Base-by-base conservation (phyloP, 371 early-diverging fungal species). In the Phascolomyces articulosus region DNA sequence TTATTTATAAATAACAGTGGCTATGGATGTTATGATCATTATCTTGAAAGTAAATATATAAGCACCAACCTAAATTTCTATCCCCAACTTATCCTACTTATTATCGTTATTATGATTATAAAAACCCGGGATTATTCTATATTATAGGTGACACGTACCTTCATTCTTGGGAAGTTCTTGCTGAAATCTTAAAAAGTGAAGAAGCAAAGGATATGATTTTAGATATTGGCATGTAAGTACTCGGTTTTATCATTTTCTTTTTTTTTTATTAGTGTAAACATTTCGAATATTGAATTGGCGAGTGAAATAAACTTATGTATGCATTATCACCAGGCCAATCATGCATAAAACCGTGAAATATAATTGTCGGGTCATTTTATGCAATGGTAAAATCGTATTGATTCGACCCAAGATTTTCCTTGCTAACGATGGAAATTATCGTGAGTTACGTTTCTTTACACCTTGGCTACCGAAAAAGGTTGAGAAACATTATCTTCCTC, bases 1-100 rank as follows among this genome's bases (percentile, higher is more conserved):
- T n/a, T n/a, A n/a, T n/a, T n/a, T n/a, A n/a, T n/a, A n/a, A n/a
- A n/a, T n/a, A n/a, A n/a, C 64, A 90, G 91, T 40, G 99, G 99
- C 15, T 98, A 98, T 75, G 97, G 98, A 0, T 98, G 99, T 81
- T 91, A 95, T 64, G 99, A 98, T 74, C 98, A 98, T 70, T 98
- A 96, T 77, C 74, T 93, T 34, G 98, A 98, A 86, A 86, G 94
- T 90, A 51, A 34, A 34, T 34, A n/a, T n/a, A n/a, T n/a, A 78
- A 60, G 20, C 4, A 24, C n/a, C n/a, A n/a, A n/a, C n/a, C n/a
- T n/a, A n/a, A n/a, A n/a, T n/a, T n/a, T n/a, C n/a, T n/a, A n/a
- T n/a, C n/a, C n/a, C n/a, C n/a, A n/a, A n/a, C n/a, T n/a, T n/a
- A n/a, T n/a, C n/a, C n/a, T n/a, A n/a, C n/a, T n/a, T n/a, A n/a